Conservation (phyloP, 176 grass and related monocot genomes). For the Cenchrus purpureus region DNA sequence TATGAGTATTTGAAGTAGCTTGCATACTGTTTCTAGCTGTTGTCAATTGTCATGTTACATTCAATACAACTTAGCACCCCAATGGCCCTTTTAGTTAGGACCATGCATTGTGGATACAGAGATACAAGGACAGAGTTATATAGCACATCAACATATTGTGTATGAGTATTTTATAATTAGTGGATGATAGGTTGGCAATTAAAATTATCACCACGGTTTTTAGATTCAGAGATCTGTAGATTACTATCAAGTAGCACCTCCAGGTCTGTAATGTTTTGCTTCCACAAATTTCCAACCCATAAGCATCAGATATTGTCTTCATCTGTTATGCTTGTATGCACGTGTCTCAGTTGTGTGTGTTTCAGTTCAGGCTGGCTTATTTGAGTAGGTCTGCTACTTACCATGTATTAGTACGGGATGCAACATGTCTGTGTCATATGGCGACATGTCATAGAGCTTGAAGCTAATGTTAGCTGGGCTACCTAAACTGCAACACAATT, state of each 20-base stretch:
- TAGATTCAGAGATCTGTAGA: too few species aligned
- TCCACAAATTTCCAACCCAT: too few species aligned
- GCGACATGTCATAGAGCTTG: background rate
- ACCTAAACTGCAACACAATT: slow-evolving; percentile 10
- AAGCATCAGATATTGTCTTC: too few species aligned
- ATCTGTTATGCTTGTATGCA: background rate
- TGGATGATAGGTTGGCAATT: too few species aligned
- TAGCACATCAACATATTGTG: too few species aligned
- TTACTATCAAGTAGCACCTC: too few species aligned
- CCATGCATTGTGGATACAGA: background rate
- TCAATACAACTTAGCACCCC: background rate
- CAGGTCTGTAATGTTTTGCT: too few species aligned
- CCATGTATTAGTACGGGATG: background rate
- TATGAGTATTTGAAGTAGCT: background rate
- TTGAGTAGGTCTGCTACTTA: slow-evolving; percentile 1
- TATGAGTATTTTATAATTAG: too few species aligned
- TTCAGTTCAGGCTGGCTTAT: background rate
- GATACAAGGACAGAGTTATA: background rate
- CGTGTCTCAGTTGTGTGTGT: background rate
- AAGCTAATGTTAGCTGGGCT: slow-evolving; percentile 2
- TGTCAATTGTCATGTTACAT: background rate
- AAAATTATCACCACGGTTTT: too few species aligned
- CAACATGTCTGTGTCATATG: background rate
- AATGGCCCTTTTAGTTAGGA: background rate
- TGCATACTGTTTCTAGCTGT: background rate